These are phyloP conservation scores for Penicillium capsulatum DNA, from an alignment of 2,329 filamentous ascomycete genomes.

Conservation along the genomic window DNA sequence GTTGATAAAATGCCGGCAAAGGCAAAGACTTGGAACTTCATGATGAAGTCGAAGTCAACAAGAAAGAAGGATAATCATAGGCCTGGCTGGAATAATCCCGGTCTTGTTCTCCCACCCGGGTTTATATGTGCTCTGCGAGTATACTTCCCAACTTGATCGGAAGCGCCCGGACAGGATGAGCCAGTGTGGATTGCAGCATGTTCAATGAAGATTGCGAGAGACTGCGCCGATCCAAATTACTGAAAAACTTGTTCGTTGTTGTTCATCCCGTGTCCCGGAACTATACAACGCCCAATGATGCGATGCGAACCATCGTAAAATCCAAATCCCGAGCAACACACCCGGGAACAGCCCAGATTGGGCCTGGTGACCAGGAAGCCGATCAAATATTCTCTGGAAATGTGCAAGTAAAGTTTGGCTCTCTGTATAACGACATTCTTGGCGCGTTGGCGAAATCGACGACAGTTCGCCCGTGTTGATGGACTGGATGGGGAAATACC, in stretches of 20 bases:
- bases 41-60: conserved; percentile 5
- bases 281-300: conserved; percentile 9
- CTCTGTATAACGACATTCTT: conserved; percentile 23
- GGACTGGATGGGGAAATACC: conserved; percentile 9
- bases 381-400: neutral
- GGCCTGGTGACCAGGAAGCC: neutral
- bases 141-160: no score
- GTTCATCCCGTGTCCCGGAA: neutral
- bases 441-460: conserved; percentile 23
- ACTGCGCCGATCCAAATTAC: conserved; percentile 4
- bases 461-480: conserved; percentile 3
- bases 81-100: no score
- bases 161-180: neutral
- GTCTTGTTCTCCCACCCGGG: no score
- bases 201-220: conserved; percentile 11
- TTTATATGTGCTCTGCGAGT: no score
- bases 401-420: conserved; percentile 1
- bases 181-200: conserved; percentile 5
- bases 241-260: neutral
- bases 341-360: no score
- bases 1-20: conserved; percentile 17
- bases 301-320: conserved; percentile 1
- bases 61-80: neutral
- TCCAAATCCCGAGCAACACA: conserved; percentile 1
- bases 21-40: conserved; percentile 16